Evolutionary conservation across 148 eudicot genomes (phyloP), one percentile per base, ranked within the genome.

Genomic region (Linanthus parryae): DNA sequence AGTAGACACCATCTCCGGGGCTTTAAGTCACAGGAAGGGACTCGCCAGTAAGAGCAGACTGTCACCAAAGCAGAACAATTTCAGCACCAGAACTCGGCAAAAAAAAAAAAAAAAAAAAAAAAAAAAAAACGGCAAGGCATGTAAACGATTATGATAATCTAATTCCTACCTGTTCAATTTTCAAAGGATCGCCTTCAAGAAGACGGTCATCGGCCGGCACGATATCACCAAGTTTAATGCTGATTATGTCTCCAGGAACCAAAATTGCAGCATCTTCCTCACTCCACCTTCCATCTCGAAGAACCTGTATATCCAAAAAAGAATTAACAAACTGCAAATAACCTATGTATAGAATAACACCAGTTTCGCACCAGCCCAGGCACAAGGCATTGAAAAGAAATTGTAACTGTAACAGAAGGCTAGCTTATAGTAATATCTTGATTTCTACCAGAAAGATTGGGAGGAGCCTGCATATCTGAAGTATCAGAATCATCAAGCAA

Each of bases 1-100:
- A 92, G 67, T 92, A 92, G 17, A 92, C 80, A 53, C 99, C 94
- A 74, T 92, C 96, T 11, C 99, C 96, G 0, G 99, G 99, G 15
- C 88, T 85, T 80, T 92, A 87, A 27, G 99, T 92, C 31, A 92
- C 99, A 44, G 99, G 99, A 61, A 92, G 96, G 4, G 96, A 92
- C 70, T 92, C 99, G 13, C 99, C 99, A 0, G 99, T 92, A 27
- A 92, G 63, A 44, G 99, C 84, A 61, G 99, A 92, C 99, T 92
- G 82, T 2, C 29, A 7, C 35, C 54, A 2, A 29, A 49, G 10
- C 37, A 17, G 7, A 29, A 19, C 17, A 10, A 46, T 10, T 9
- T 2, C 13, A n/a, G 24, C 16, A 18, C 15, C 7, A 48, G n/a
- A 7, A 48, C 31, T 27, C 29, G 52, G 52, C 17, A 14, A 48